Conservation (phyloP, 176 grass and related monocot genomes). For the Guadua angustifolia region DNA sequence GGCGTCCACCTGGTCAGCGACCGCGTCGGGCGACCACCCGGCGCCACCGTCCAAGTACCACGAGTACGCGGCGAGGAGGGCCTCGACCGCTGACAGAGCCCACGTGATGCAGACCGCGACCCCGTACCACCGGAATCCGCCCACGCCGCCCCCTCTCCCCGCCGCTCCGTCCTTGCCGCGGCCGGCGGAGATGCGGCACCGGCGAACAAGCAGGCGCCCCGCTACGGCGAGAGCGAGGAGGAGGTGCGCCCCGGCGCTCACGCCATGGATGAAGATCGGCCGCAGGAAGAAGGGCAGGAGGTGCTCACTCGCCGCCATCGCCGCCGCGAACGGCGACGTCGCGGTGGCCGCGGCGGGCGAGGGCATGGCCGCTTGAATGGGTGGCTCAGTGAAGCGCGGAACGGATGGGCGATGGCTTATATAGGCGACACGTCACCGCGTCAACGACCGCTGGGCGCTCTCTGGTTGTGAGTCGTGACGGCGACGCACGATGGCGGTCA, state of each 20-base stretch:
- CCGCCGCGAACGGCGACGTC: background rate
- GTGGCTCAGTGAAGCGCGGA: constrained; percentile 15
- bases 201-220: constrained; percentile 4
- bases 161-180: constrained; percentile 5
- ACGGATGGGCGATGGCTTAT: background rate
- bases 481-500: constrained; percentile 29
- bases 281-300: background rate
- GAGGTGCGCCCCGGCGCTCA: constrained; percentile 22
- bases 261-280: constrained; percentile 30
- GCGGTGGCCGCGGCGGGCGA: background rate
- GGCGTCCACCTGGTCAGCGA: constrained; percentile 38
- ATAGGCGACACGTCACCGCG: constrained; percentile 25
- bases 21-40: constrained; percentile 42
- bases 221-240: constrained; percentile 47
- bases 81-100: constrained; percentile 32
- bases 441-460: background rate
- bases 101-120: constrained; percentile 42
- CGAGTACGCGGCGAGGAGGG: constrained; percentile 34
- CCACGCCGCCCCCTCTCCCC: background rate
- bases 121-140: constrained; percentile 30
- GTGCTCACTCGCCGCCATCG: background rate
- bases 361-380: background rate
- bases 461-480: background rate
- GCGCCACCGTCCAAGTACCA: constrained; percentile 33
- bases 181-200: background rate